Evolutionary conservation across 1,139 yeast species (phyloP).

Genomic region (Meyerozyma smithsonii): DNA sequence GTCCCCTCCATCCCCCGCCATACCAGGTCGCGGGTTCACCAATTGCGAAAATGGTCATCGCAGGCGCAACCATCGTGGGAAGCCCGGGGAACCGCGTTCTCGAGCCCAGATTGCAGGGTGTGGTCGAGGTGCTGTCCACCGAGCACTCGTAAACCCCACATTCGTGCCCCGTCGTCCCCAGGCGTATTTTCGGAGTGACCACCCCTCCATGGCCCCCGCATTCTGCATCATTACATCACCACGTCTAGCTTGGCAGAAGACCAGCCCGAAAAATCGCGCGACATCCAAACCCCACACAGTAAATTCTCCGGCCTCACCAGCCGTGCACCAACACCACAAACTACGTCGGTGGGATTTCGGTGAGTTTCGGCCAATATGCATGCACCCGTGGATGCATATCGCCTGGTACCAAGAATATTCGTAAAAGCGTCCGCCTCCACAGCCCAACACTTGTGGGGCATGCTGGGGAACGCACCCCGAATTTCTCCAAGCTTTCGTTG

Average conservation of each 20-base stretch:
- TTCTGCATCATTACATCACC: background rate
- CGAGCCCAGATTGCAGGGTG: too few species aligned
- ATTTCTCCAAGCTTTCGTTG: too few species aligned
- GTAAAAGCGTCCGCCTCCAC: too few species aligned
- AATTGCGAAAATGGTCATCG: too few species aligned
- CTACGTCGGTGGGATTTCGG: conserved; percentile 1
- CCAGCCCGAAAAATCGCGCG: conserved; percentile 3
- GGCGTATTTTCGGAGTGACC: background rate
- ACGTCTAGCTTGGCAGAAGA: background rate
- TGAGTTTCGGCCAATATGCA: background rate
- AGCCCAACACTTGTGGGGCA: background rate
- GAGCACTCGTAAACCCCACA: background rate
- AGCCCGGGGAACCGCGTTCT: too few species aligned
- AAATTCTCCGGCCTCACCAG: background rate
- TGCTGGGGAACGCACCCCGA: too few species aligned
- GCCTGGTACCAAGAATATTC: too few species aligned
- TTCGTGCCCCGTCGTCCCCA: background rate
- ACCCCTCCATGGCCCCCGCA: background rate
- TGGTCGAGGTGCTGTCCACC: too few species aligned
- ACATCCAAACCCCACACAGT: background rate
- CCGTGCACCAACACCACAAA: background rate
- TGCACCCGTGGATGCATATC: background rate
- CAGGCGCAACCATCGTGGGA: too few species aligned
- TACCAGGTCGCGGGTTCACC: background rate
- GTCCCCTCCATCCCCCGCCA: background rate